Evolutionary conservation across 345 rosid genomes (phyloP).

Genomic region (Brassica incana): DNA sequence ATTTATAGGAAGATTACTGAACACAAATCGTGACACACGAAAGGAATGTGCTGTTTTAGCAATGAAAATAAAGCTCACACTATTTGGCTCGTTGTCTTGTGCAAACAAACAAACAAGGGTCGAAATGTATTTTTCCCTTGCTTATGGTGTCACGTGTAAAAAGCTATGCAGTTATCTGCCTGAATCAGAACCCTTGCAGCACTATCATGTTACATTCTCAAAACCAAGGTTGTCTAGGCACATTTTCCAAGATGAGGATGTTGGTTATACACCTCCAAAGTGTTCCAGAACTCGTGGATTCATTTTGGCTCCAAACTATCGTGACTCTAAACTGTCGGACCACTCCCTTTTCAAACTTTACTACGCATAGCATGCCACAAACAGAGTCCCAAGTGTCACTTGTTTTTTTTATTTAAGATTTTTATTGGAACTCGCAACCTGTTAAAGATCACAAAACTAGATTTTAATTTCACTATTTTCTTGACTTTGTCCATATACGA

Average conservation of each 20-base stretch:
- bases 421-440: slow-evolving; percentile 7
- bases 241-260: not conserved
- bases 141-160: not conserved
- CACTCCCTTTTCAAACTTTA: not conserved
- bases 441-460: not conserved
- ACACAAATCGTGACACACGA: not conserved
- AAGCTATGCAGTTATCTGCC: not conserved
- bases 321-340: slow-evolving; percentile 1
- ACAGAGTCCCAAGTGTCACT: not conserved
- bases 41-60: not conserved
- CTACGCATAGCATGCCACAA: not conserved
- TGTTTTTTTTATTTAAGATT: not conserved
- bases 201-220: not conserved
- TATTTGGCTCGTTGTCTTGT: not conserved
- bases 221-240: not conserved
- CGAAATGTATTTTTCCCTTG: not conserved
- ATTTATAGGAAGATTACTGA: not conserved
- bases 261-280: not conserved
- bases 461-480: not conserved
- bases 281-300: slow-evolving; percentile 1
- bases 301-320: not conserved
- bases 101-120: not conserved
- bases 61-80: not conserved
- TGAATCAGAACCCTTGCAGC: not conserved
- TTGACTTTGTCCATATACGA: not conserved